Percentiles rank a stretch among this genome's conserved stretches.
Evolutionary conservation across 805 yeast genomes (phyloP).

Genomic region (Pichia membranifaciens): DNA sequence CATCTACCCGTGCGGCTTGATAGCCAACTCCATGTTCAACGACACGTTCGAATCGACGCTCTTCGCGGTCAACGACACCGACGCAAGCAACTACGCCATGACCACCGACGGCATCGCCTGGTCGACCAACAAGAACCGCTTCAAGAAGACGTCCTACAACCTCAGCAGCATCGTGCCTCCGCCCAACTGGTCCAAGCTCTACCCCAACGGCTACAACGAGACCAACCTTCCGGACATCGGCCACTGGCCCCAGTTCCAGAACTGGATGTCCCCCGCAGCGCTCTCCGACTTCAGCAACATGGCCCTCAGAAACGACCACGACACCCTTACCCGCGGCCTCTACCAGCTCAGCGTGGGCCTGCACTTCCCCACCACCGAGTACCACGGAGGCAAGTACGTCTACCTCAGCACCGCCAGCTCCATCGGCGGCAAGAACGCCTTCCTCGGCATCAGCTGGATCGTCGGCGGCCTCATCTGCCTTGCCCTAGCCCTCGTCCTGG

Average conservation of each 20-base stretch:
- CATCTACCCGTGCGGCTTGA: slow-evolving; percentile 77
- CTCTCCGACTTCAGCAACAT: slow-evolving; percentile 62
- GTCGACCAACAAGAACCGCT: slow-evolving; percentile 60
- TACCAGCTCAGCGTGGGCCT: slow-evolving; percentile 63
- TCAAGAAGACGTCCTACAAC: slow-evolving; percentile 56
- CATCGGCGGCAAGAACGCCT: slow-evolving; percentile 70
- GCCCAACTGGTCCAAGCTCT: slow-evolving; percentile 71
- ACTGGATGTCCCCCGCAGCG: slow-evolving; percentile 85
- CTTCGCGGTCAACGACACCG: slow-evolving; percentile 37
- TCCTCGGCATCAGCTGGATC: slow-evolving; percentile 69
- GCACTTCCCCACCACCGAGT: slow-evolving; percentile 73
- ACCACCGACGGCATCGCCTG: slow-evolving; percentile 60
- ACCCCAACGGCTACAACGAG: slow-evolving; percentile 68
- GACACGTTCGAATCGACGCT: slow-evolving; percentile 57
- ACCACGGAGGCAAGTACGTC: slow-evolving; percentile 60
- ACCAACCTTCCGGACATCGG: slow-evolving; percentile 65
- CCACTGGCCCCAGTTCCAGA: slow-evolving; percentile 65
- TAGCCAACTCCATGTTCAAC: slow-evolving; percentile 75
- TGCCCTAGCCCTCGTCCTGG: slow-evolving; percentile 46
- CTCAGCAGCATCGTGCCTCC: slow-evolving; percentile 68
- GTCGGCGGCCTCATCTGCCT: slow-evolving; percentile 70
- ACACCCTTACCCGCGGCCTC: slow-evolving; percentile 47
- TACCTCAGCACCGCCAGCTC: slow-evolving; percentile 66
- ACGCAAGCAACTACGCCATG: slow-evolving; percentile 36
- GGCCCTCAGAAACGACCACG: slow-evolving; percentile 56